phyloP scores from a whole-genome alignment of 2,329 filamentous ascomycete genomes.

The Botrytis medusae region DNA sequence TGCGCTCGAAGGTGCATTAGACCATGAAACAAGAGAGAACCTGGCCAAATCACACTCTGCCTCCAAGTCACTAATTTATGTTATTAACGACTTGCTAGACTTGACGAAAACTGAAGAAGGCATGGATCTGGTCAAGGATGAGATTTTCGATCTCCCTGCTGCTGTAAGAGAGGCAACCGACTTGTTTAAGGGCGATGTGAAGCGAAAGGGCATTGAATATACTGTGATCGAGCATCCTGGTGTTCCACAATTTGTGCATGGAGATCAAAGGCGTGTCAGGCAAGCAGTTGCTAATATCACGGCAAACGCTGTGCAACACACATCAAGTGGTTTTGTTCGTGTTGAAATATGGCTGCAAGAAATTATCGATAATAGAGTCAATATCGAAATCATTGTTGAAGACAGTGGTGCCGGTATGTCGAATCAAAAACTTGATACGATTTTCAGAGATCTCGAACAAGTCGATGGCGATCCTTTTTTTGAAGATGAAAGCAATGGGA shows the following conservation, averaged over 20 bases:
- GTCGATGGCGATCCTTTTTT: slow-evolving; percentile 47
- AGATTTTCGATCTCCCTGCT: slow-evolving; percentile 69
- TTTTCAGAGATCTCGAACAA: slow-evolving; percentile 60
- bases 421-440: slow-evolving; percentile 54
- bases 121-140: slow-evolving; percentile 74
- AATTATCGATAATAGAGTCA: slow-evolving; percentile 52
- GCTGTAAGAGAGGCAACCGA: slow-evolving; percentile 78
- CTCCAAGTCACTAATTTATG: slow-evolving; percentile 88
- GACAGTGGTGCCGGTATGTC: slow-evolving; percentile 77
- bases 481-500: slow-evolving; percentile 34
- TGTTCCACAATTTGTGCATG: slow-evolving; percentile 69
- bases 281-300: slow-evolving; percentile 81
- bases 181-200: slow-evolving; percentile 71
- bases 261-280: slow-evolving; percentile 76
- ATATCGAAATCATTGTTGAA: slow-evolving; percentile 71
- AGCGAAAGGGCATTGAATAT: slow-evolving; percentile 72
- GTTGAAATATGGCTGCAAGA: slow-evolving; percentile 68
- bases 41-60: slow-evolving; percentile 82
- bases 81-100: slow-evolving; percentile 89
- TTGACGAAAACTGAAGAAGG: slow-evolving; percentile 87
- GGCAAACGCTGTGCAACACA: slow-evolving; percentile 83
- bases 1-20: slow-evolving; percentile 76
- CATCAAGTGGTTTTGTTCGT: slow-evolving; percentile 62
- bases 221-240: slow-evolving; percentile 66
- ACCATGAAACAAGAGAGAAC: slow-evolving; percentile 81